Conservation (phyloP, 2,329 filamentous ascomycete species). For the Fusarium circinatum region DNA sequence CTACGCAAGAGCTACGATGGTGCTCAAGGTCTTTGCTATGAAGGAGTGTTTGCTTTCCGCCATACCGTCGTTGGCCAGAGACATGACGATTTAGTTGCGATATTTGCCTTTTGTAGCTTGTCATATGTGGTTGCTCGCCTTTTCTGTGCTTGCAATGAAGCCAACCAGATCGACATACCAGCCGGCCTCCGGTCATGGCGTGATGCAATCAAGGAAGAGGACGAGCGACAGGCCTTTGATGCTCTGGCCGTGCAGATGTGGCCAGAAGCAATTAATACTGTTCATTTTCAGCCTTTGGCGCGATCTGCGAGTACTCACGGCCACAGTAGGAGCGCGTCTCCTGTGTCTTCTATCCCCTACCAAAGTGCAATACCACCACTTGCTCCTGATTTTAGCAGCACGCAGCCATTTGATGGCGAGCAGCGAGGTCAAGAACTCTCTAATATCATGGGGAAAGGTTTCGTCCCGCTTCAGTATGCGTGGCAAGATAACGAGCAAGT, state of each 20-base stretch:
- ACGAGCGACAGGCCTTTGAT: slow-evolving; percentile 22
- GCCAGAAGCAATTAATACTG: slow-evolving; percentile 18
- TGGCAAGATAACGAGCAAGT: not conserved
- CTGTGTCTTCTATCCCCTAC: not conserved
- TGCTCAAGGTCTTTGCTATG: slow-evolving; percentile 18
- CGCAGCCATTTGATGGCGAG: not conserved
- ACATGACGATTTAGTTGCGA: not conserved
- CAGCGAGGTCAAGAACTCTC: not conserved
- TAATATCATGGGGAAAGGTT: accelerated
- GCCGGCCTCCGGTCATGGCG: slow-evolving; percentile 24
- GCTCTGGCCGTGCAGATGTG: slow-evolving; percentile 13
- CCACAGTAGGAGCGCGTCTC: not conserved
- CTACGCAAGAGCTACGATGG: slow-evolving; percentile 9
- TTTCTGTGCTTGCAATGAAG: not conserved
- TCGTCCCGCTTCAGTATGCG: too few relatives aligned
- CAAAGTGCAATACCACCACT: not conserved
- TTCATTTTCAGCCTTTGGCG: not conserved
- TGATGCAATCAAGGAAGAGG: slow-evolving; percentile 6
- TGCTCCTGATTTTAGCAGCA: accelerated
- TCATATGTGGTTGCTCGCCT: slow-evolving; percentile 27
- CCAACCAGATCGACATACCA: not conserved
- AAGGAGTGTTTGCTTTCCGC: slow-evolving; percentile 28
- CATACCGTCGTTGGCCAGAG: not conserved
- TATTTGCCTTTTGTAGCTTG: slow-evolving; percentile 34
- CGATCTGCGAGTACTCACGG: not conserved